Conservation (phyloP, 768 basidiomycete species). For the Chalciporus piperatus region DNA sequence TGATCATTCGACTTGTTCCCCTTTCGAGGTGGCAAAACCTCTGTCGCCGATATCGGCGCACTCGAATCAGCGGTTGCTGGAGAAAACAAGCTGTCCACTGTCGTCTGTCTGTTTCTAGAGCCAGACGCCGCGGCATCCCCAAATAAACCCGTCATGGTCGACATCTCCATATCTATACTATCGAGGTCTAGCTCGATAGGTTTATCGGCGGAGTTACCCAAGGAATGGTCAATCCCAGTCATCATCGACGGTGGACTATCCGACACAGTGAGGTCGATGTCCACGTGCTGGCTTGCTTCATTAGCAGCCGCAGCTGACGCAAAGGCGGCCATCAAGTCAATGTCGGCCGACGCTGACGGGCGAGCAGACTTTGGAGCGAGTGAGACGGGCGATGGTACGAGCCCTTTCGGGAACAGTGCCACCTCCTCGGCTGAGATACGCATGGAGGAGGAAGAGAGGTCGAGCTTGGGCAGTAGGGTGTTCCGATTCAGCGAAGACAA, state of each 20-base stretch:
- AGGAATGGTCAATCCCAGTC: conserved; percentile 27
- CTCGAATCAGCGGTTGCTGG: conserved; percentile 35
- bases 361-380: conserved; percentile 79
- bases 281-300: conserved; percentile 33
- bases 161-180: conserved; percentile 61
- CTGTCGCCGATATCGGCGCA: conserved; percentile 13
- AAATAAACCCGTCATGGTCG: conserved; percentile 49
- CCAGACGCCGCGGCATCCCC: conserved; percentile 42
- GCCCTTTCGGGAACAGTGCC: conserved; percentile 52
- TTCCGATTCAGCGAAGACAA: conserved; percentile 77
- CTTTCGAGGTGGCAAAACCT: conserved; percentile 20
- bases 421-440: conserved; percentile 65
- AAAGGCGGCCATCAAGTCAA: conserved; percentile 67
- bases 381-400: conserved; percentile 72
- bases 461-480: conserved; percentile 70
- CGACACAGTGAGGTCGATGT: conserved; percentile 62
- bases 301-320: conserved; percentile 39
- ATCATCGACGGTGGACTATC: conserved; percentile 29
- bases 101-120: conserved; percentile 33
- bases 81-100: conserved; percentile 52
- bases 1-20: conserved; percentile 13
- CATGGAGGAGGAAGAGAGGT: conserved; percentile 68
- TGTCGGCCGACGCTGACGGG: conserved; percentile 51
- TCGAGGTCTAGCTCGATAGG: conserved; percentile 81
- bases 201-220: conserved; percentile 71